Conservation (phyloP, 331 rosid genomes). For the Dryas integrifolia region DNA sequence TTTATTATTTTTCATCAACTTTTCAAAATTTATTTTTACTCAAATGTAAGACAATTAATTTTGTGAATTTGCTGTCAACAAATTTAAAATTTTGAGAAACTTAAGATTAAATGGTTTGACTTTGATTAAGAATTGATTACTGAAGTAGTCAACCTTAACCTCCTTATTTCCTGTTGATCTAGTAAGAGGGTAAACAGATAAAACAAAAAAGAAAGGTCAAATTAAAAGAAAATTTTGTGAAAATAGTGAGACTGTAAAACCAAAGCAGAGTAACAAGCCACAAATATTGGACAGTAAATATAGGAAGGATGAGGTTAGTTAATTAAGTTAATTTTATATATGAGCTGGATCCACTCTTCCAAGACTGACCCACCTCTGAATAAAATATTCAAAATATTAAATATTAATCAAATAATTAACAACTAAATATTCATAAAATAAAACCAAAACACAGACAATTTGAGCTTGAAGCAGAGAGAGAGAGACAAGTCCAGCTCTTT, state of each 20-base stretch:
- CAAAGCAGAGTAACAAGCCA: constrained; percentile 1
- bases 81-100: neutral
- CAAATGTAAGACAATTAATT: neutral
- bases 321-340: constrained; percentile 23
- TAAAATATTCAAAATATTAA: constrained; percentile 18
- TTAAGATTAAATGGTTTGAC: neutral
- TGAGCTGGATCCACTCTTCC: constrained; percentile 98
- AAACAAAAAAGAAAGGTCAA: neutral
- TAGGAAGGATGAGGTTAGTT: constrained; percentile 39
- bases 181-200: neutral
- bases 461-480: constrained; percentile 37
- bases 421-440: constrained; percentile 26
- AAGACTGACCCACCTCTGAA: constrained; percentile 53
- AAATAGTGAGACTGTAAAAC: constrained; percentile 16
- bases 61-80: neutral
- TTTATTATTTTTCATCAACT: neutral
- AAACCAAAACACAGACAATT: constrained; percentile 37
- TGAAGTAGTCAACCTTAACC: neutral
- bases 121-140: neutral
- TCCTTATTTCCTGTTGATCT: neutral
- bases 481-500: constrained; percentile 30
- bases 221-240: neutral
- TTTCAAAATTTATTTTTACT: no score
- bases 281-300: constrained; percentile 12
- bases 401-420: neutral